phyloP scores from a whole-genome alignment of 2,329 filamentous ascomycete genomes.

The Ceratocystis diversiconidia region DNA sequence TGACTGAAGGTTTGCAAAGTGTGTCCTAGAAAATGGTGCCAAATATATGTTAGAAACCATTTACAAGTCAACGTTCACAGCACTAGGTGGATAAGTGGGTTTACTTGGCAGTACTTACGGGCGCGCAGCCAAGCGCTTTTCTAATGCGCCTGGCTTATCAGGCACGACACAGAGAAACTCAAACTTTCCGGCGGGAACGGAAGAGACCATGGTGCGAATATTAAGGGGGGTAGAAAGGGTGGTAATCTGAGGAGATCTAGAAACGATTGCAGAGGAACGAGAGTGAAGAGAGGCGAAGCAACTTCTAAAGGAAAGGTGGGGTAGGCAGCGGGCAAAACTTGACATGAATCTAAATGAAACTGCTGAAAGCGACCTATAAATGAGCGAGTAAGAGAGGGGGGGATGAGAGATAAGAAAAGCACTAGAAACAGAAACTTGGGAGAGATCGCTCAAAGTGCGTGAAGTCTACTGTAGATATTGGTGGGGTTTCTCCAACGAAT shows the following conservation, averaged over 20 bases:
- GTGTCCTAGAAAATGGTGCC: constrained; percentile 23
- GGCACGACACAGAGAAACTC: constrained; percentile 59
- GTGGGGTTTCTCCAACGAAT: too few relatives aligned
- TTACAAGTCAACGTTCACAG: not conserved
- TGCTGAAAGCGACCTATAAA: too few relatives aligned
- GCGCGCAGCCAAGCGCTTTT: constrained; percentile 48
- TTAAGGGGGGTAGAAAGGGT: not conserved
- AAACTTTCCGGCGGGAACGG: constrained; percentile 28
- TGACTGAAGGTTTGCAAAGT: constrained; percentile 43
- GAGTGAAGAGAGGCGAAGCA: not conserved
- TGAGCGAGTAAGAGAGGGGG: too few relatives aligned
- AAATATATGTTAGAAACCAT: not conserved
- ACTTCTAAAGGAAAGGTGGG: not conserved
- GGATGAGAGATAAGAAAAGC: too few relatives aligned
- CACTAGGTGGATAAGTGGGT: not conserved
- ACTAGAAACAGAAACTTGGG: too few relatives aligned
- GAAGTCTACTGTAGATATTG: too few relatives aligned
- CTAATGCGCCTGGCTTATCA: constrained; percentile 45
- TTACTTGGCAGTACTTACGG: constrained; percentile 31
- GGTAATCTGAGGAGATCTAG: not conserved
- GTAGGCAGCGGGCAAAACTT: not conserved
- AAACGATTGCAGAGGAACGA: not conserved
- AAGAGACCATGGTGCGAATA: constrained; percentile 23
- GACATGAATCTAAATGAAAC: not conserved
- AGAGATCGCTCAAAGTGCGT: too few relatives aligned